These are phyloP conservation scores for Potentilla sterilis DNA, from an alignment of 306 rosid genomes.

Conservation along the genomic window DNA sequence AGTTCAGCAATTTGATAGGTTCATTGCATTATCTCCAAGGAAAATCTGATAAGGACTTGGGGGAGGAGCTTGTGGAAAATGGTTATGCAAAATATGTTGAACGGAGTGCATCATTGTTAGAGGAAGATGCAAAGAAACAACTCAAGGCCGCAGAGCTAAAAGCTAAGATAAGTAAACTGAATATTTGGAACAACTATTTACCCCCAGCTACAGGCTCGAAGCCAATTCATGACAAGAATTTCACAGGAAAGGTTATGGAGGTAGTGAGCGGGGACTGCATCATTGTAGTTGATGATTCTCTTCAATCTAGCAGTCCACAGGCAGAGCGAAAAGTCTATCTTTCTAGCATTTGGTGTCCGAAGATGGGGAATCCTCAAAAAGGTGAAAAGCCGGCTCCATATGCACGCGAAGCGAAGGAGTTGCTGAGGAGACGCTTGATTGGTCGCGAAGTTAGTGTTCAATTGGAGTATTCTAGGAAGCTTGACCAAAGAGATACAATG, in stretches of 20 bases:
- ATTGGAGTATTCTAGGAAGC: conserved; percentile 89
- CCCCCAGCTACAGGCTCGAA: conserved; percentile 86
- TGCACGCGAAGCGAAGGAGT: conserved; percentile 97
- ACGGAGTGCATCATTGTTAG: conserved; percentile 97
- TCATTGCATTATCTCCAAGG: conserved; percentile 86
- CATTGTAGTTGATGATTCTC: conserved; percentile 85
- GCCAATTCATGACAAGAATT: conserved; percentile 88
- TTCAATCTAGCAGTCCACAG: conserved; percentile 75
- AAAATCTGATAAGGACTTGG: conserved; percentile 81
- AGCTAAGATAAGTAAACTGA: conserved; percentile 73
- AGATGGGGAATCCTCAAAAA: conserved; percentile 88
- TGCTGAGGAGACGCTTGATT: conserved; percentile 78
- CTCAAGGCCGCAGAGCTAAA: conserved; percentile 80
- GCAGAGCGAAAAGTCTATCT: conserved; percentile 90
- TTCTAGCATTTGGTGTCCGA: conserved; percentile 95
- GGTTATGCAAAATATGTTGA: conserved; percentile 87
- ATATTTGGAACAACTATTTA: conserved; percentile 77
- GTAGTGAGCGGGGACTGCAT: conserved; percentile 91
- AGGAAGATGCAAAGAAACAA: conserved; percentile 79
- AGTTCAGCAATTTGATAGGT: conserved; percentile 87
- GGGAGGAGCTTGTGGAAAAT: conserved; percentile 86
- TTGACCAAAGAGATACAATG: conserved; percentile 59
- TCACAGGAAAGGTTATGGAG: conserved; percentile 94
- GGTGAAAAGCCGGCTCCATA: conserved; percentile 94
- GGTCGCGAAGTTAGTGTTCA: conserved; percentile 84